Conservation (phyloP, 768 basidiomycete species). For the Galerina marginata region DNA sequence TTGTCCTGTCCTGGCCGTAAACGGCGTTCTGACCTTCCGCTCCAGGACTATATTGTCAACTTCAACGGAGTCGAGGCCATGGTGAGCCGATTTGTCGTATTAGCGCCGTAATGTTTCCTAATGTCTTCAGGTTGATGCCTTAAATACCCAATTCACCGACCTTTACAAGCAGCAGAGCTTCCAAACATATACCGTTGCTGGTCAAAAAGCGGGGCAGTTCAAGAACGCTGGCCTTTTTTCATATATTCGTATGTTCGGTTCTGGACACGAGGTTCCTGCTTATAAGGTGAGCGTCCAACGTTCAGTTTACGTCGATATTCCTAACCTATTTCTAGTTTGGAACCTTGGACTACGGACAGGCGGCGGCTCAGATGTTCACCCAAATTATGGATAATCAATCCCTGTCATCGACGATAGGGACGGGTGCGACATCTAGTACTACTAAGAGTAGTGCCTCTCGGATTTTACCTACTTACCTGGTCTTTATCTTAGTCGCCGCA, state of each 20-base stretch:
- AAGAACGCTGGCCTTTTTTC: conserved; percentile 66
- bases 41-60: conserved; percentile 60
- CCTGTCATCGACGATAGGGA: neutral
- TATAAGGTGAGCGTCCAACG: conserved; percentile 38
- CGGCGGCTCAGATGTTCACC: conserved; percentile 48
- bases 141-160: conserved; percentile 51
- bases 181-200: conserved; percentile 53
- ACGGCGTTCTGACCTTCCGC: neutral
- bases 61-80: conserved; percentile 62
- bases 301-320: neutral
- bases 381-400: conserved; percentile 46
- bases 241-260: conserved; percentile 56
- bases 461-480: no score
- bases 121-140: conserved; percentile 43
- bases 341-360: conserved; percentile 41
- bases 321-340: conserved; percentile 31
- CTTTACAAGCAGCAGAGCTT: conserved; percentile 49
- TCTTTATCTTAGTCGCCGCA: no score
- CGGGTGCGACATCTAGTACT: neutral
- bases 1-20: no score
- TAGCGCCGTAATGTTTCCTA: neutral
- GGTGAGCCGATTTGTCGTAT: conserved; percentile 35
- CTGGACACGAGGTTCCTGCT: conserved; percentile 54
- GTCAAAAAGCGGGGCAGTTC: conserved; percentile 53
- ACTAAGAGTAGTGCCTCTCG: neutral